Base-by-base conservation (phyloP, 2,329 filamentous ascomycete genomes). In the Aotearoamyces nothofagi region DNA sequence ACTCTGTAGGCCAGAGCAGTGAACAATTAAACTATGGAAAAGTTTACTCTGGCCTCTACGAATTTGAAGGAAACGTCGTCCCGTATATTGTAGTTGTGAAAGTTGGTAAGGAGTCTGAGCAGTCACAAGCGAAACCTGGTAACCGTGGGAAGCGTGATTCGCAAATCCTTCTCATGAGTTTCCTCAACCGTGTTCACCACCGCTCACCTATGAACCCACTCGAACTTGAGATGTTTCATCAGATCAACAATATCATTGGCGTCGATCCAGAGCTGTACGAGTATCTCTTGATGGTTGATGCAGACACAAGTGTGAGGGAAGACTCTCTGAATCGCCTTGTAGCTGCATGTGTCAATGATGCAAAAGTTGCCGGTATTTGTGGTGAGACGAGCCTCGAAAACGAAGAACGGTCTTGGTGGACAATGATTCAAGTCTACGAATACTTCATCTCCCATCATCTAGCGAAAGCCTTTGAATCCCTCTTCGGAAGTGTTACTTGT, bases 341-440 rank as follows among this genome's bases (percentile, higher is more conserved):
- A 11, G 82, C 90, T 33, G 80, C 80, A 29, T 98, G 86, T 56
- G 77, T 82, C 41, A 86, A 94, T 46, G 83, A 98, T 51, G 77
- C 83, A 17, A 93, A 92, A 60, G 93, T 98, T 58, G 84, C 82
- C 14, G 90, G 87, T 57, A 94, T 96, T 37, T 98, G 90, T 52
- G 90, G 90, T 50, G 90, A 98, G 54, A 98, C 90, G 2, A 90
- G 78, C 53, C 63, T 98, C 46, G 81, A 94, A 51, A 98, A 98
- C 46, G 87, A 94, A 52, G 83, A 94, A 45, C 69, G 77, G 41
- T 86, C 77, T 45, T 96, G 86, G 84, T 93, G 83, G 82, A 98
- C 90, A 9, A 98, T 98, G 90, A 98, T 98, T 47, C 90, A 98
- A 54, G 90, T 98, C 39, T 98, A 98, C 58, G 90, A 98, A 54